Evolutionary conservation across 2,329 filamentous ascomycete species (phyloP).

Genomic region (Calonectria hawksworthii): DNA sequence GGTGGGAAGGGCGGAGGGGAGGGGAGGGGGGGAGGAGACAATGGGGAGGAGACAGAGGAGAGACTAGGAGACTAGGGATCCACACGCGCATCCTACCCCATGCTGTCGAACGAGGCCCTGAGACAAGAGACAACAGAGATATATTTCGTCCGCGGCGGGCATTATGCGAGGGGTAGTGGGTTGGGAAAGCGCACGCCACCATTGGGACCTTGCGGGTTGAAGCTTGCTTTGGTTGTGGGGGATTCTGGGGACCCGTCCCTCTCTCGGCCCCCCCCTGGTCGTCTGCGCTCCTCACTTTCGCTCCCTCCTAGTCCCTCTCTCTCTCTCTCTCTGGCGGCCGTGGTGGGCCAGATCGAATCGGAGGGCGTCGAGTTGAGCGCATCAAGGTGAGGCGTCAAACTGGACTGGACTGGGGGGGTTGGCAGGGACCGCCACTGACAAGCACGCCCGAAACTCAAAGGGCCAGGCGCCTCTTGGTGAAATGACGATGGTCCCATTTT

Average conservation of each 20-base stretch:
- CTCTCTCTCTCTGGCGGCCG: neutral
- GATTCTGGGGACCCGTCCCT: neutral
- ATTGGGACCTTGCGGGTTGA: neutral
- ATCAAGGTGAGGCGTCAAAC: slow-evolving; percentile 16
- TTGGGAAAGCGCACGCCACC: neutral
- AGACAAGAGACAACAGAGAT: slow-evolving; percentile 33
- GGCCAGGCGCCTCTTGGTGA: neutral
- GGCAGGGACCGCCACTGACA: neutral
- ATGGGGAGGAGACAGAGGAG: no score
- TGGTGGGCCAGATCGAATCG: neutral
- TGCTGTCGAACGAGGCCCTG: slow-evolving; percentile 16
- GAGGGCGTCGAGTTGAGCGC: slow-evolving; percentile 22
- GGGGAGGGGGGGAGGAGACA: neutral
- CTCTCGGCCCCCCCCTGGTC: neutral
- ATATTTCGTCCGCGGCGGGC: neutral
- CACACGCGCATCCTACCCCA: slow-evolving; percentile 15
- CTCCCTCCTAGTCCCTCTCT: neutral
- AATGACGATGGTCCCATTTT: slow-evolving; percentile 18
- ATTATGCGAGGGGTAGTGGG: neutral
- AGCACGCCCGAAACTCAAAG: slow-evolving; percentile 24
- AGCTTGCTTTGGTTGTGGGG: neutral
- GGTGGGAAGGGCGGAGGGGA: neutral
- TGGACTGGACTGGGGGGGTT: neutral
- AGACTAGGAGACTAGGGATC: neutral
- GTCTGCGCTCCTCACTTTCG: neutral